phyloP scores from a whole-genome alignment of 1,284 basidiomycete species.

The Ustilago trichophora region DNA sequence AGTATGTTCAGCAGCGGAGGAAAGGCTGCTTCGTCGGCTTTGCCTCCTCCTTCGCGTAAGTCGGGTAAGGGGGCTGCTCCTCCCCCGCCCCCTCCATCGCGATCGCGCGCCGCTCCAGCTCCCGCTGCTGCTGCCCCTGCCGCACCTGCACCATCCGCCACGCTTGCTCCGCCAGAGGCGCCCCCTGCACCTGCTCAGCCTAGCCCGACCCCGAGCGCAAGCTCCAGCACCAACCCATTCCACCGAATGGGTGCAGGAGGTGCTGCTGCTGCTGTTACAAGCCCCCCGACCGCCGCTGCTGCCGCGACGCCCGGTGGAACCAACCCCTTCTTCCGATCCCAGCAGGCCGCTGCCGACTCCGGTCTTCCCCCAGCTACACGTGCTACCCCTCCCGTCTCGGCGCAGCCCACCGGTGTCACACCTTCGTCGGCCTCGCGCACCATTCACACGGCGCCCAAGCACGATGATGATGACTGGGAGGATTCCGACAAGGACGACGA shows the following conservation, averaged over 20 bases:
- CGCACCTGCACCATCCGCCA: slow-evolving; percentile 13
- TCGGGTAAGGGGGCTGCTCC: slow-evolving; percentile 34
- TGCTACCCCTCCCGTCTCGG: slow-evolving; percentile 42
- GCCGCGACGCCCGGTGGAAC: slow-evolving; percentile 40
- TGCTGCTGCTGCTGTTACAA: slow-evolving; percentile 10
- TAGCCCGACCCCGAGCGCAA: slow-evolving; percentile 26
- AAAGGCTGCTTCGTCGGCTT: slow-evolving; percentile 33
- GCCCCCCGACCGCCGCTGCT: slow-evolving; percentile 27
- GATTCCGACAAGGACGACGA: slow-evolving; percentile 62
- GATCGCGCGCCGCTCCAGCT: slow-evolving; percentile 39
- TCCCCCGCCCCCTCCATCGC: slow-evolving; percentile 43
- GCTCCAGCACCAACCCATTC: slow-evolving; percentile 58
- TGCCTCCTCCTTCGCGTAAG: slow-evolving; percentile 55
- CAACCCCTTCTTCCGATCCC: slow-evolving; percentile 61
- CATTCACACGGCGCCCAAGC: slow-evolving; percentile 52
- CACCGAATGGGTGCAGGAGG: slow-evolving; percentile 50
- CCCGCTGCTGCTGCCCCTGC: slow-evolving; percentile 41
- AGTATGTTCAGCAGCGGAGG: slow-evolving; percentile 42
- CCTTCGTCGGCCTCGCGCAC: slow-evolving; percentile 27
- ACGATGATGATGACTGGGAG: slow-evolving; percentile 64
- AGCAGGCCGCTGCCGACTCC: slow-evolving; percentile 26
- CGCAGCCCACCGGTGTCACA: slow-evolving; percentile 39
- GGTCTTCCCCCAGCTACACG: slow-evolving; percentile 42
- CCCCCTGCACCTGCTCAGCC: slow-evolving; percentile 30
- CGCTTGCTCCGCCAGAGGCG: slow-evolving; percentile 10